Evolutionary conservation across 108 stramenopile species (phyloP).

Genomic region (Fragilariopsis cylindrus): DNA sequence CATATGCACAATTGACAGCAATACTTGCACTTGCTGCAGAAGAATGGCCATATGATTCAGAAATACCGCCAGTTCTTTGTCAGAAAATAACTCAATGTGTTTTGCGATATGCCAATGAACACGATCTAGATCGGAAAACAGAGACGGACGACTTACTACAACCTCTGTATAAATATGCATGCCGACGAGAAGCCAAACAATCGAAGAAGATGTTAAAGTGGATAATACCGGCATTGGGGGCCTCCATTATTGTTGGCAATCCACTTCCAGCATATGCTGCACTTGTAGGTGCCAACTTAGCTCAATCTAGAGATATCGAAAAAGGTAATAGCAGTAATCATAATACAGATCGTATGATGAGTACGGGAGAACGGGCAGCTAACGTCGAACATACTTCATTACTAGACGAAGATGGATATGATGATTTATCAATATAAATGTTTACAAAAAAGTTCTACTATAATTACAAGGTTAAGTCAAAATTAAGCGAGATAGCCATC

Average conservation of each 20-base stretch:
- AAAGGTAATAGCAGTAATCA: constrained; percentile 3
- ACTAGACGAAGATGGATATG: constrained; percentile 8
- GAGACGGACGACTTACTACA: constrained; percentile 48
- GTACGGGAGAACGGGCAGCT: constrained; percentile 17
- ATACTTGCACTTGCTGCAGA: constrained; percentile 53
- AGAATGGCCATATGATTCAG: constrained; percentile 39
- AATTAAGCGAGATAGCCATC: no score
- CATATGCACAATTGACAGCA: constrained; percentile 64
- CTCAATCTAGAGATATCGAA: constrained; percentile 1
- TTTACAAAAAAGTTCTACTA: not conserved
- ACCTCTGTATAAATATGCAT: constrained; percentile 15
- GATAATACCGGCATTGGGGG: constrained; percentile 2
- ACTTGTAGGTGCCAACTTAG: not conserved
- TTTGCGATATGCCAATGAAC: constrained; percentile 41
- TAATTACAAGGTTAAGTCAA: no score
- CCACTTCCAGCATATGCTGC: constrained; percentile 12
- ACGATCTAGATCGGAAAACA: constrained; percentile 44
- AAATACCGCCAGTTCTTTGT: constrained; percentile 38
- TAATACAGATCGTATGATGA: constrained; percentile 9
- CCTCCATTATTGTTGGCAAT: constrained; percentile 7
- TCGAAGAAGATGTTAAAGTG: constrained; percentile 3
- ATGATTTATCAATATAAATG: constrained; percentile 15
- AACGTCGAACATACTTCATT: constrained; percentile 18
- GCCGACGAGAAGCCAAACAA: constrained; percentile 15
- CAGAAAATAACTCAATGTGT: constrained; percentile 44